Base-by-base conservation (phyloP, 345 rosid species). In the Sisymbrium altissimum region DNA sequence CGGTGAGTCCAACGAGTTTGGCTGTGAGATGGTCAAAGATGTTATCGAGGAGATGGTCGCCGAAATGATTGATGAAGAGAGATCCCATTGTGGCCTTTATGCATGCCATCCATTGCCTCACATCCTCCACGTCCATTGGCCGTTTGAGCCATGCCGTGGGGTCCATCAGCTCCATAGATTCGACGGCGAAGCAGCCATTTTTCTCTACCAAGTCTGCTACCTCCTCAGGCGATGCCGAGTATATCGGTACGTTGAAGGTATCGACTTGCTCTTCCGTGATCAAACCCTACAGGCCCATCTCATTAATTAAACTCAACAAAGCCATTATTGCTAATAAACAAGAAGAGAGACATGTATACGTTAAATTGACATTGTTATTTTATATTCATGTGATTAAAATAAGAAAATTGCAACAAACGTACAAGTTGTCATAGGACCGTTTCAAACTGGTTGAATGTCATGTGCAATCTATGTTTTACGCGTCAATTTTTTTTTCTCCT, bases 11-110 rank as follows among this genome's bases (percentile, higher is more conserved):
- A 9, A 9, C 45, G 15, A 83, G 80, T 71, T 78, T 83, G 35
- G 44, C 15, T 11, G 69, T 49, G 45, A 85, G 66, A 12, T 83
- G 79, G 17, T 67, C 71, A 18, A 85, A 85, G 59, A 87, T 54
- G 58, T 78, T 76, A 6, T 80, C 78, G 2, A 81, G 32, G 33
- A 78, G 66, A 18, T 79, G 55, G 4, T 72, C 19, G 61, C 72
- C 78, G 9, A 87, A 87, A 70, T 84, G 83, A 45, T 66, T 65
- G 29, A 54, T 75, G 45, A 85, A 85, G 55, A 86, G 79, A 56
- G 81, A 79, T 71, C 83, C 83, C 82, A 80, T 74, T 49, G 86
- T 85, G 5, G 88, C 88, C 58, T 85, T 80, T 35, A 87, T 76
- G 75, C 85, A 86, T 9, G 55, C 44, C 40, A 69, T 74, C 84